A percentile compares a stretch with the other conserved stretches of the same genome.
Evolutionary conservation across 2,329 filamentous ascomycete species (phyloP).

Genomic region (Epichloe coenophiala): DNA sequence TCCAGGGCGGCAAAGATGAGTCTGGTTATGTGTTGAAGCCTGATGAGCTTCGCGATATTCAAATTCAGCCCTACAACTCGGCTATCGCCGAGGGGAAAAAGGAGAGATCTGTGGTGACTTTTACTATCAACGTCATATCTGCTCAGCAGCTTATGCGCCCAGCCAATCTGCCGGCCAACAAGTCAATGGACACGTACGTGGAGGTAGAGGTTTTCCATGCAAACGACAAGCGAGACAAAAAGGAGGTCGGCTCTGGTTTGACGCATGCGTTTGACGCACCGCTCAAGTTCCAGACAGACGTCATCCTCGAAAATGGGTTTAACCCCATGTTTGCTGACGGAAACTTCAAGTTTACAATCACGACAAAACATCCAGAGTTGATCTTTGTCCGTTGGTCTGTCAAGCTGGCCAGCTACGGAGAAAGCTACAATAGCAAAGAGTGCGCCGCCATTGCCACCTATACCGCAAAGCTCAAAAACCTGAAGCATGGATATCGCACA

Average conservation of each 20-base stretch:
- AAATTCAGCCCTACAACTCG: conserved; percentile 38
- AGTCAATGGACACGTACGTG: conserved; percentile 80
- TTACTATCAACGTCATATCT: conserved; percentile 79
- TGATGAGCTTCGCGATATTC: conserved; percentile 62
- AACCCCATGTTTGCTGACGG: conserved; percentile 72
- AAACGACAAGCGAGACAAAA: conserved; percentile 85
- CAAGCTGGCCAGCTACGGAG: conserved; percentile 69
- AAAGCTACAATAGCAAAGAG: conserved; percentile 45
- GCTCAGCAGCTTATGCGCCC: conserved; percentile 89
- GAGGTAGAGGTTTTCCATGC: conserved; percentile 92
- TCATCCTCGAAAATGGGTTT: conserved; percentile 81
- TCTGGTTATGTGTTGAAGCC: conserved; percentile 93
- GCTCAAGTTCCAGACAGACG: conserved; percentile 64
- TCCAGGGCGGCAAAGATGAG: conserved; percentile 72
- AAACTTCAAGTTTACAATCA: conserved; percentile 64
- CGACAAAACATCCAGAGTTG: conserved; percentile 87
- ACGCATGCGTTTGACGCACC: conserved; percentile 39
- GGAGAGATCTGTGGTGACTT: conserved; percentile 69
- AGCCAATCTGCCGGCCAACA: conserved; percentile 53
- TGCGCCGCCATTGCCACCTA: conserved; percentile 66
- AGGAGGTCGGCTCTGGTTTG: conserved; percentile 51
- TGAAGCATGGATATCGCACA: conserved; percentile 87
- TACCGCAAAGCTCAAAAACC: conserved; percentile 78
- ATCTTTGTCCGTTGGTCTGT: conserved; percentile 91
- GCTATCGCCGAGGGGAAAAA: conserved; percentile 48